A percentile compares a stretch with the other conserved stretches of the same genome.
Evolutionary conservation across 2,329 filamentous ascomycete species (phyloP).

Genomic region (Colletotrichum nymphaeae): DNA sequence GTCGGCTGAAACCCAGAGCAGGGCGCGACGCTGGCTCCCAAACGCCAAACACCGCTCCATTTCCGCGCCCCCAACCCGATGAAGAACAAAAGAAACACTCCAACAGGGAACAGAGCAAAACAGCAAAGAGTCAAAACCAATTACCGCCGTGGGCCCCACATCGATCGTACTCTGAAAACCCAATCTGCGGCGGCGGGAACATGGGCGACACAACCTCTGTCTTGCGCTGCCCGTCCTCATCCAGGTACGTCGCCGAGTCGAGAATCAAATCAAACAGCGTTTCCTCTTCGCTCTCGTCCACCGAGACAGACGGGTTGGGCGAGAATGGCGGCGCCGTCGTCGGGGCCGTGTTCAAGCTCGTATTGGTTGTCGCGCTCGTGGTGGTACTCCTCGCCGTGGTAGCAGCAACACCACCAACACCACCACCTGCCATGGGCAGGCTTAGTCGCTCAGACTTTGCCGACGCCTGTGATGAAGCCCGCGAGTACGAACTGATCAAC

Average conservation of each 20-base stretch:
- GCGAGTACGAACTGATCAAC: constrained; percentile 31
- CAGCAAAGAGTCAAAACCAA: constrained; percentile 12
- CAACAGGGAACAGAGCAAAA: not conserved
- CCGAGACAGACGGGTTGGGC: not conserved
- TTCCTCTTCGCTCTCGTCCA: constrained; percentile 32
- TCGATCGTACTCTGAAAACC: not conserved
- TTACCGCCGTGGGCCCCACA: constrained; percentile 2
- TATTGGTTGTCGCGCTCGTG: not conserved
- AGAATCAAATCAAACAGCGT: constrained; percentile 31
- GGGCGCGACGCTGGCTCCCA: not conserved
- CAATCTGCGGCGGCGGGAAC: constrained; percentile 15
- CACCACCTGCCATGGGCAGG: not conserved
- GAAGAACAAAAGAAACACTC: not conserved
- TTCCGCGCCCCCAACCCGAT: not conserved
- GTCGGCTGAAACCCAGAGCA: not conserved
- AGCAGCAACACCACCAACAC: too few relatives aligned
- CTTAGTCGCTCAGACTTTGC: not conserved
- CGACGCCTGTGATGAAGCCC: constrained; percentile 22
- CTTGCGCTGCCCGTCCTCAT: constrained; percentile 22
- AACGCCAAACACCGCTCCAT: not conserved
- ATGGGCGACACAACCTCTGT: constrained; percentile 7
- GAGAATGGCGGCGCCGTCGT: not conserved
- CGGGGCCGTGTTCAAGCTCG: not conserved
- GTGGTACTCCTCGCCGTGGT: not conserved
- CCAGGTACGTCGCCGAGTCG: constrained; percentile 25